Evolutionary conservation across 805 yeast species (phyloP).

Genomic region (Lipomyces yamadae): DNA sequence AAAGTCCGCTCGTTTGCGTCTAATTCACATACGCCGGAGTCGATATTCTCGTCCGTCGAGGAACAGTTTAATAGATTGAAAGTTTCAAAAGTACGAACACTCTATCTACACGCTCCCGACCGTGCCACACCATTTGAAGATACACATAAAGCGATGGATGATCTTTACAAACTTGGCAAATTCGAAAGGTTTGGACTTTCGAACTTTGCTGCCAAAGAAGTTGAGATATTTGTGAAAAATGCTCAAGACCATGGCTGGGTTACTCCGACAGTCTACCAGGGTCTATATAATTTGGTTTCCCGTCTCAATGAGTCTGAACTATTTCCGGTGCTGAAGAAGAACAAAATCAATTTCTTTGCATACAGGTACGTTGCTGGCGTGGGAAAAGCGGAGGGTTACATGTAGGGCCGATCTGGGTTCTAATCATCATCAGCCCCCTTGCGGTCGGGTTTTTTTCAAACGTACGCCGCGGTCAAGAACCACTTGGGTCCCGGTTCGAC

Average conservation of each 20-base stretch:
- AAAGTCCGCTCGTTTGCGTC: conserved; percentile 30
- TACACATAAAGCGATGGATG: conserved; percentile 40
- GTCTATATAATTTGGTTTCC: conserved; percentile 42
- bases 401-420: neutral
- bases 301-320: conserved; percentile 39
- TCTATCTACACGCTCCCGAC: conserved; percentile 39
- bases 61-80: conserved; percentile 23
- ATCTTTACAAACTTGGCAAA: conserved; percentile 39
- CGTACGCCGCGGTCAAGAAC: conserved; percentile 32
- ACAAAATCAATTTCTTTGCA: conserved; percentile 40
- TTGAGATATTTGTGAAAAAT: conserved; percentile 35
- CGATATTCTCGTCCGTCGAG: conserved; percentile 26
- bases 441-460: conserved; percentile 35
- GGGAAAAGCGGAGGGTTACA: neutral
- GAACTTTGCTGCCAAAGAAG: conserved; percentile 40
- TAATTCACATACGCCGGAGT: conserved; percentile 24
- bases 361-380: conserved; percentile 31
- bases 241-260: conserved; percentile 40
- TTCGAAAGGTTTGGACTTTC: conserved; percentile 43
- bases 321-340: conserved; percentile 39
- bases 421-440: conserved; percentile 22
- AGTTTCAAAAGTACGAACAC: conserved; percentile 29
- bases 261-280: conserved; percentile 43
- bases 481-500: conserved; percentile 29
- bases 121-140: conserved; percentile 40